Conservation (phyloP, 2,329 filamentous ascomycete genomes). For the Xylariaceae sp. region DNA sequence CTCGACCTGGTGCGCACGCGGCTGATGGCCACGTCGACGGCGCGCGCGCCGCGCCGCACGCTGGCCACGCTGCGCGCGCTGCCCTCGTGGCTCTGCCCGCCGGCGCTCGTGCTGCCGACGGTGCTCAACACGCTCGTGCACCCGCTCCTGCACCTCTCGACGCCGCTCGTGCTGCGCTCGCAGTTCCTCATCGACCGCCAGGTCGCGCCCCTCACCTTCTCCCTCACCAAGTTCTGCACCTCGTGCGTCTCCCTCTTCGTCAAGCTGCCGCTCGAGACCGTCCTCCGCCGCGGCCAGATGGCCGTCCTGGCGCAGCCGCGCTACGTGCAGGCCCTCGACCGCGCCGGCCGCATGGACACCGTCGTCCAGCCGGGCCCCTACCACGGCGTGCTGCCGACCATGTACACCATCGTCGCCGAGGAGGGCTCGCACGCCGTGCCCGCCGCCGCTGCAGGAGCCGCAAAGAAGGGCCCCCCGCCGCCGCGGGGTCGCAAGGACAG, state of each 20-base stretch:
- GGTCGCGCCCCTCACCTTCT: constrained; percentile 73
- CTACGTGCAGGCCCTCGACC: constrained; percentile 42
- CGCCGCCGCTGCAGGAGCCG: constrained; percentile 19
- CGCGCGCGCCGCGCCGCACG: constrained; percentile 66
- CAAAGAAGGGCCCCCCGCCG: no score
- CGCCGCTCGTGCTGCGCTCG: constrained; percentile 78
- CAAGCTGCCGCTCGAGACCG: constrained; percentile 85
- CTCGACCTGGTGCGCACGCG: constrained; percentile 85
- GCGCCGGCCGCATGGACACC: constrained; percentile 50
- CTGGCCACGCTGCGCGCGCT: constrained; percentile 70
- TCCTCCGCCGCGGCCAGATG: constrained; percentile 81
- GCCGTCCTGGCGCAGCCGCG: constrained; percentile 53
- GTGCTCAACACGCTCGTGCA: constrained; percentile 79
- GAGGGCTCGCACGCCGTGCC: constrained; percentile 59
- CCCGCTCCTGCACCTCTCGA: constrained; percentile 72
- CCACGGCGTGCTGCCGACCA: constrained; percentile 79
- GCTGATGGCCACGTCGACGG: constrained; percentile 77
- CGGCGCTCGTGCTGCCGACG: constrained; percentile 71
- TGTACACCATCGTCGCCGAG: constrained; percentile 77
- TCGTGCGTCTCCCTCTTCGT: constrained; percentile 75
- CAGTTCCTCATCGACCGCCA: constrained; percentile 77
- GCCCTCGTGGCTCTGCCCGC: constrained; percentile 67
- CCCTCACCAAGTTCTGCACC: constrained; percentile 71
- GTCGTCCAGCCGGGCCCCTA: constrained; percentile 77
- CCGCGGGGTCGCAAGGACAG: constrained; percentile 23